Evolutionary conservation across 495 filamentous ascomycete genomes (phyloP).

Genomic region (Penicillium subrubescens): DNA sequence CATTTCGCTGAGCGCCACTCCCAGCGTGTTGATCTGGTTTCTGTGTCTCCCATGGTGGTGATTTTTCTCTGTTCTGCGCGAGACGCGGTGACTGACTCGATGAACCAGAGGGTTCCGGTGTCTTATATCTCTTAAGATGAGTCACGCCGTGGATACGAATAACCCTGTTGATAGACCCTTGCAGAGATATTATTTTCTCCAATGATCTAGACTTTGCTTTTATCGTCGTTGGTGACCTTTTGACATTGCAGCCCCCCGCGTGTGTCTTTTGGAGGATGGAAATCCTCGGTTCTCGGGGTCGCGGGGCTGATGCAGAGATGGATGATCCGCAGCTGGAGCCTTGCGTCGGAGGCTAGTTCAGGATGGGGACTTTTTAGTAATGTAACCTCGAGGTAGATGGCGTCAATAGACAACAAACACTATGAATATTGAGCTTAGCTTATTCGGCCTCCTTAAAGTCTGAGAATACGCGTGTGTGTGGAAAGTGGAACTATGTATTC

Average conservation of each 20-base stretch:
- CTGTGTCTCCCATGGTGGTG: not conserved
- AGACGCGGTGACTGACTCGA: not conserved
- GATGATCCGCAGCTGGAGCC: not conserved
- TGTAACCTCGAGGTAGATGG: not conserved
- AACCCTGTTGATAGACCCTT: not conserved
- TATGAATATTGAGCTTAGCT: not conserved
- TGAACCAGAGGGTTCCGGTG: not conserved
- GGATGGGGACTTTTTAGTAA: not conserved
- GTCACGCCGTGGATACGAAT: not conserved
- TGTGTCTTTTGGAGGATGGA: not conserved
- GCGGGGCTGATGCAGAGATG: not conserved
- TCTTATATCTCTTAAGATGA: not conserved
- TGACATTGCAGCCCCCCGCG: not conserved
- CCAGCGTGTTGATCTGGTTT: not conserved
- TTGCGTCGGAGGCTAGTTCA: not conserved
- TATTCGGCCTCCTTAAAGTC: not conserved
- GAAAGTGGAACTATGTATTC: not conserved
- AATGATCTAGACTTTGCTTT: not conserved
- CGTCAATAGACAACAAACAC: not conserved
- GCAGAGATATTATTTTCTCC: not conserved
- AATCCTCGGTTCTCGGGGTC: not conserved
- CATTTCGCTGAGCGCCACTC: slow-evolving; percentile 11
- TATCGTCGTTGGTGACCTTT: not conserved
- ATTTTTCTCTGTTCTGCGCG: not conserved
- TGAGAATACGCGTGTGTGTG: not conserved